phyloP scores from a whole-genome alignment of 805 yeast genomes.

The Sugiyamaella americana region DNA sequence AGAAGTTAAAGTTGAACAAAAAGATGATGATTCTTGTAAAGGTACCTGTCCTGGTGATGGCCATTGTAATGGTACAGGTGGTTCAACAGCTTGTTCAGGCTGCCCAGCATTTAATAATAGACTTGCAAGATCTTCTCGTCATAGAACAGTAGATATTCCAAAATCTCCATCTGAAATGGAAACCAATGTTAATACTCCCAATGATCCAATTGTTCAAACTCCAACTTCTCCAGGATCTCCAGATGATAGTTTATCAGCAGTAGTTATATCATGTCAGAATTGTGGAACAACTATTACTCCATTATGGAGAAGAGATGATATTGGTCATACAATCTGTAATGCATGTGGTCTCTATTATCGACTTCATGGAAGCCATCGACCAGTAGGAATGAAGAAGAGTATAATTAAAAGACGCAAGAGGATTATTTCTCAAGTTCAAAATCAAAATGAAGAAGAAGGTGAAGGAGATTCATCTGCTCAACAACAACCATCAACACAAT shows the following conservation, averaged over 20 bases:
- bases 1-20: not conserved
- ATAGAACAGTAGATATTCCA: slow-evolving; percentile 3
- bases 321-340: slow-evolving; percentile 78
- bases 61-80: slow-evolving; percentile 83
- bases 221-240: not conserved
- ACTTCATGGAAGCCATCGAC: slow-evolving; percentile 71
- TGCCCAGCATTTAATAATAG: slow-evolving; percentile 82
- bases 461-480: not conserved
- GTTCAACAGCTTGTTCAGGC: slow-evolving; percentile 69
- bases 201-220: slow-evolving; percentile 7
- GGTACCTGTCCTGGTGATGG: slow-evolving; percentile 75
- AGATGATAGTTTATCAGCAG: slow-evolving; percentile 10
- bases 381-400: slow-evolving; percentile 64
- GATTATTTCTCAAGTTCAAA: slow-evolving; percentile 16
- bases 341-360: slow-evolving; percentile 77
- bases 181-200: slow-evolving; percentile 5
- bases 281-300: slow-evolving; percentile 85
- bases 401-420: slow-evolving; percentile 73
- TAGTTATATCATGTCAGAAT: slow-evolving; percentile 73
- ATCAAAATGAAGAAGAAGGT: not conserved
- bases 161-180: slow-evolving; percentile 1
- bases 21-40: slow-evolving; percentile 9
- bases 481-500: slow-evolving; percentile 7
- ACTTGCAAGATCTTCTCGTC: slow-evolving; percentile 14
- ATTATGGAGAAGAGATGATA: slow-evolving; percentile 76